Base-by-base conservation (phyloP, 208 protist species). In the Leishmania turanica region DNA sequence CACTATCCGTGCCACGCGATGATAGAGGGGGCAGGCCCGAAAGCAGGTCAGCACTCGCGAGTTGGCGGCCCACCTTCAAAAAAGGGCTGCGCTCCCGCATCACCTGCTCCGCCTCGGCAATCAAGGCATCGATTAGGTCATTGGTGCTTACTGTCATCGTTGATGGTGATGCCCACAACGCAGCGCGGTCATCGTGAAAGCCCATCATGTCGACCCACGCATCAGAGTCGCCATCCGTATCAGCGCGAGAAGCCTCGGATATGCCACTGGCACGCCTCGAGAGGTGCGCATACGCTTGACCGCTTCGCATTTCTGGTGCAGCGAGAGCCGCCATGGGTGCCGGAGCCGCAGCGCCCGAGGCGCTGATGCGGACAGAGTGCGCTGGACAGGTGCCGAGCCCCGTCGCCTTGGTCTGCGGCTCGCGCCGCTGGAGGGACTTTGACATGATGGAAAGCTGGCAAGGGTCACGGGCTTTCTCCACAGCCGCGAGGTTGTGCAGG, bases 21-120 rank as follows among this genome's bases (percentile, higher is more conserved):
- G n/a, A 8, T 75, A 21, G 47, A 75, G 27, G 6, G 15, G 47
- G 24, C 21, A 19, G 3, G 27, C 5, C 11, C 27, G 31, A 40
- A 19, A 75, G 34, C 72, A 45, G 27, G 15, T 76, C 51, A 40
- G 53, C 51, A 40, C 19, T n/a, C 31, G n/a, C 34, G 19, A 75
- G 9, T 31, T 60, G 70, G 45, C 31, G 70, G 45, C 34, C 47
- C 70, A 60, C 37, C 24, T 77, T 56, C 9, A 84, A 56, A 21
- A 81, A 58, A 15, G 75, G 40, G 34, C 42, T 31, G 6, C 79
- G 85, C 56, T 82, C 85, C 8, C 66, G 27, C 75, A 88, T 83
- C 17, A 85, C 75, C 45, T 47, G 72, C 34, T 88, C 85, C 40
- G 85, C 82, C 65, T 88, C 85, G 2, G 77, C 85, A 31, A 85